Percentiles rank a stretch among this genome's conserved stretches.
Evolutionary conservation across 2,329 filamentous ascomycete species (phyloP).

Genomic region (Monosporascus sp.): DNA sequence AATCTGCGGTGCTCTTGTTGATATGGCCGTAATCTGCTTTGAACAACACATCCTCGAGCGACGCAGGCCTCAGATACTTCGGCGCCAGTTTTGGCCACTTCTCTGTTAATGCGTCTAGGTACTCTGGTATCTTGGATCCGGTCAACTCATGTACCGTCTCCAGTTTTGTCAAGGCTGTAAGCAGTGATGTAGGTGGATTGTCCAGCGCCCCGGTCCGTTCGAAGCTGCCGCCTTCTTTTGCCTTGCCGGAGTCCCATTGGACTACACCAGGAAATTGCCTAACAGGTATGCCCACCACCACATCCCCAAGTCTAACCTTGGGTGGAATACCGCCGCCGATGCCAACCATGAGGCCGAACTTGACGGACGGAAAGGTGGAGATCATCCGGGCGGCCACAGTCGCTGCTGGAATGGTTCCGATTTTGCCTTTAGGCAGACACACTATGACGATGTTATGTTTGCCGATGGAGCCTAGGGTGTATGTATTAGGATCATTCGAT

Average conservation of each 20-base stretch:
- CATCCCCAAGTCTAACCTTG: constrained; percentile 18
- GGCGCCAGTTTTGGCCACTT: constrained; percentile 9
- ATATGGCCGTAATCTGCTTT: constrained; percentile 5
- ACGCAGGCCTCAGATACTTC: constrained; percentile 11
- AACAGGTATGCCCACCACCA: constrained; percentile 16
- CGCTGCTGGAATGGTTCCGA: constrained; percentile 29
- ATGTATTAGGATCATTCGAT: constrained; percentile 8
- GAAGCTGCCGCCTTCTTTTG: constrained; percentile 7
- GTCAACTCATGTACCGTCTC: constrained; percentile 6
- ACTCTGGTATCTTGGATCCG: constrained; percentile 12
- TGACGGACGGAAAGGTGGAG: constrained; percentile 27
- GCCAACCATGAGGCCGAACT: constrained; percentile 37
- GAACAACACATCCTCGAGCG: constrained; percentile 12
- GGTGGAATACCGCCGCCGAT: constrained; percentile 28
- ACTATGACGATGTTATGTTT: constrained; percentile 18
- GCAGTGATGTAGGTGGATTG: constrained; percentile 13
- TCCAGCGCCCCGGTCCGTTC: constrained; percentile 11
- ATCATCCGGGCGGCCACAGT: constrained; percentile 25
- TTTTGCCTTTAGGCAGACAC: constrained; percentile 19
- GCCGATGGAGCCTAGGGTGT: constrained; percentile 16
- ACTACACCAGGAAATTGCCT: constrained; percentile 14
- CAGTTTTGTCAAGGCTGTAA: constrained; percentile 14
- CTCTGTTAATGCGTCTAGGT: constrained; percentile 10
- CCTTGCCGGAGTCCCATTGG: constrained; percentile 20
- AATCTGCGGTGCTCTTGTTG: neutral